Base-by-base conservation (phyloP, 2,329 filamentous ascomycete genomes). In the Pseudogymnoascus destructans region DNA sequence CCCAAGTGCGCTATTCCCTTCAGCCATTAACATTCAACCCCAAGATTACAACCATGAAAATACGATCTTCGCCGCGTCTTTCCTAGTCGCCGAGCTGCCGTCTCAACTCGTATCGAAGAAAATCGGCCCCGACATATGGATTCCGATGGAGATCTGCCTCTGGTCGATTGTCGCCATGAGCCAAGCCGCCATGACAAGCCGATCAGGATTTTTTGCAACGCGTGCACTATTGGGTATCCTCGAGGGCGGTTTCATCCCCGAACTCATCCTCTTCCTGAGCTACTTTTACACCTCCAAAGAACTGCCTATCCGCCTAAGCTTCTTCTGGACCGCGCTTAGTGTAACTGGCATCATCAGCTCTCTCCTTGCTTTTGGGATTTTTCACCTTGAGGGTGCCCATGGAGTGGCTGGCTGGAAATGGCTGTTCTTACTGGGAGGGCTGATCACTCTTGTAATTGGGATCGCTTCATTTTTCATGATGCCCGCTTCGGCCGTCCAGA, bases 261-360 rank as follows among this genome's bases (percentile, higher is more conserved):
- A 82, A 60, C 80, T 80, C 19, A 78, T 86, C 11, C 72, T 86
- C 0, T 89, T 85, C 69, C 73, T 89, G 4, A 84, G 80, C 3
- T 90, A 90, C 69, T 91, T 85, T 70, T 91, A 89, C 72, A 89
- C 81, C 49, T 80, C 80, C 0, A 76, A 76, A 57, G 87, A 90
- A 67, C 73, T 91, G 0, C 84, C 86, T 0, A 77, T 79, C 9
- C 78, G 87, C 1, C 71, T 90, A 15, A 80, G 80, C 63, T 80
- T 76, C 69, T 89, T 89, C 71, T 90, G 86, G 86, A 81, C 81
- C 0, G 77, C 84, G 0, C 80, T 85, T 10, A 78, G 5, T 27
- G 27, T 59, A 13, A 65, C 64, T 7, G 60, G 56, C 3, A 64
- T 66, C 13, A 36, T 64, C 7, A 62, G 60, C 69, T 82, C 5